phyloP scores from a whole-genome alignment of 148 eudicot species.

The Hydrangea macrophylla region DNA sequence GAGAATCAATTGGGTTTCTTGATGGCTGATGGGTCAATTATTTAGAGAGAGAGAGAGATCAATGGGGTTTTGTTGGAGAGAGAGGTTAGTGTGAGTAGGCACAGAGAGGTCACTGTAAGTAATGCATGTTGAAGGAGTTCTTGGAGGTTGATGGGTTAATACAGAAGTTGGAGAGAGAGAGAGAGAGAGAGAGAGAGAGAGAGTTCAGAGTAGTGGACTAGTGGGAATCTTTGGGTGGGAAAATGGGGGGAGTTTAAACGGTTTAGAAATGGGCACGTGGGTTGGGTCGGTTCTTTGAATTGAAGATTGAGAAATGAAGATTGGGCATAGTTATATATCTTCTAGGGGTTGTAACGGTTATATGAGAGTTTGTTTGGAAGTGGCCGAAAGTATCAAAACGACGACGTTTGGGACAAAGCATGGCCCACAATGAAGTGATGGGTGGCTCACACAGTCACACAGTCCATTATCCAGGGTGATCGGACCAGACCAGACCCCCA shows the following conservation, averaged over 20 bases:
- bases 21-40: too few species aligned
- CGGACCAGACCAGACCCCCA: too few species aligned
- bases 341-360: slow-evolving; percentile 4
- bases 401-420: neutral
- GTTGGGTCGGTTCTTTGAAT: slow-evolving; percentile 30
- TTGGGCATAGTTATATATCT: too few species aligned
- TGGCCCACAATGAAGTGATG: neutral
- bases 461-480: too few species aligned
- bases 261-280: slow-evolving; percentile 60
- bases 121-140: slow-evolving; percentile 12
- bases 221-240: slow-evolving; percentile 20
- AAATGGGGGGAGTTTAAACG: slow-evolving; percentile 62
- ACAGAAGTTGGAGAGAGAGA: slow-evolving; percentile 1
- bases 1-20: too few species aligned
- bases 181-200: slow-evolving; percentile 21
- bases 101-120: too few species aligned
- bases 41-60: too few species aligned
- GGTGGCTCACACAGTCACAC: too few species aligned
- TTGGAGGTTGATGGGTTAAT: slow-evolving; percentile 10
- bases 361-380: neutral
- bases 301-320: neutral
- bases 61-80: too few species aligned
- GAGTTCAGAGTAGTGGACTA: too few species aligned
- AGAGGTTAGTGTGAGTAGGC: too few species aligned
- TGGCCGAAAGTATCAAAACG: neutral